These are phyloP conservation scores for Russula vinacea DNA, from an alignment of 768 basidiomycete species.

Conservation along the genomic window DNA sequence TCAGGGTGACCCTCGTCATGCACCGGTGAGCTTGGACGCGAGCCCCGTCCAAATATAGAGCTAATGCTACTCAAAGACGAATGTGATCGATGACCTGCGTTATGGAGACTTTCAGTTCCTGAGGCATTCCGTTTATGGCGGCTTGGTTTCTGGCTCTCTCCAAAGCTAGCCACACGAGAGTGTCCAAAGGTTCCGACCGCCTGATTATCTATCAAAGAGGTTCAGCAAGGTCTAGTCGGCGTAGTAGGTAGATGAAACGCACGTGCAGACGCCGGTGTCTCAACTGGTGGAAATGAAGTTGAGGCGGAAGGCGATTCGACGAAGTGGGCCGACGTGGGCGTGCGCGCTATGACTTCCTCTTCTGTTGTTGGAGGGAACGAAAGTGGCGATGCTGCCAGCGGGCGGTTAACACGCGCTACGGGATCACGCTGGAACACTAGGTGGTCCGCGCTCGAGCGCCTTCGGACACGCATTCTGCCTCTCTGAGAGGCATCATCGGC, in stretches of 20 bases:
- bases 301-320: conserved; percentile 8
- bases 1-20: conserved; percentile 23
- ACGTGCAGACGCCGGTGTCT: conserved; percentile 2
- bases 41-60: conserved; percentile 19
- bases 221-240: neutral
- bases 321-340: conserved; percentile 7
- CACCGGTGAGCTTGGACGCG: conserved; percentile 11
- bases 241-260: neutral
- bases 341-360: conserved; percentile 5
- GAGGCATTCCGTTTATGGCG: neutral
- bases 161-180: conserved; percentile 2
- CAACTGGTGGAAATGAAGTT: neutral
- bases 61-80: conserved; percentile 6
- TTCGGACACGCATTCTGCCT: conserved; percentile 31
- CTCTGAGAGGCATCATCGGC: conserved; percentile 24
- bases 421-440: conserved; percentile 35
- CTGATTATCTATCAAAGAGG: conserved; percentile 1
- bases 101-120: neutral
- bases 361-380: conserved; percentile 29
- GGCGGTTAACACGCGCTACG: conserved; percentile 32
- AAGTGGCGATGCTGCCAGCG: conserved; percentile 37
- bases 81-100: conserved; percentile 4
- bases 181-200: neutral
- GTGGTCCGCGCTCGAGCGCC: conserved; percentile 38
- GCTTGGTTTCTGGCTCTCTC: neutral